Conservation (phyloP, 2,329 filamentous ascomycete genomes). For the Diaporthe ilicicola region DNA sequence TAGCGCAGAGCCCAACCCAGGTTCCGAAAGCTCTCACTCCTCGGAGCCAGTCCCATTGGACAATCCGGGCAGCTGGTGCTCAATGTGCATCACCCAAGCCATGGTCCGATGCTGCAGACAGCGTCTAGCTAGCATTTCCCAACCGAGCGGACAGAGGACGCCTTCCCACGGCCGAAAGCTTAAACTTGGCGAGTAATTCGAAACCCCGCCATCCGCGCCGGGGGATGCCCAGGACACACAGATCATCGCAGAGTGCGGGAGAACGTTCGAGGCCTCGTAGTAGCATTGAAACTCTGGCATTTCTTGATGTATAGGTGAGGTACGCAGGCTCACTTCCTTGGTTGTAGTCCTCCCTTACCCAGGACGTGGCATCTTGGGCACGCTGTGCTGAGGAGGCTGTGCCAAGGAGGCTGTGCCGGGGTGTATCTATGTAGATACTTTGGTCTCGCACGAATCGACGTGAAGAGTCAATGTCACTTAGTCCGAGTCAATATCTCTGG, state of each 20-base stretch:
- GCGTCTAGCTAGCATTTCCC: background rate
- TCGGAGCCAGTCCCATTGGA: background rate
- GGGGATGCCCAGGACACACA: slow-evolving; percentile 8
- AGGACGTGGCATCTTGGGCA: slow-evolving; percentile 6
- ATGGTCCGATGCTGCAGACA: slow-evolving; percentile 3
- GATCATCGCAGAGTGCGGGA: slow-evolving; percentile 15
- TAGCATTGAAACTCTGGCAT: slow-evolving; percentile 17
- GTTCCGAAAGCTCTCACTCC: background rate
- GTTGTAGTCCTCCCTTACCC: background rate
- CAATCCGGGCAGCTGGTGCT: background rate
- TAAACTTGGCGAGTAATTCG: slow-evolving; percentile 20
- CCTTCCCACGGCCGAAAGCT: slow-evolving; percentile 22
- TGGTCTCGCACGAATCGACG: slow-evolving; percentile 3
- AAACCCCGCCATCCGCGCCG: slow-evolving; percentile 18
- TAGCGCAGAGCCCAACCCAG: slow-evolving; percentile 4
- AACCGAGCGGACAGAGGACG: background rate
- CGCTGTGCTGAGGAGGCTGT: background rate
- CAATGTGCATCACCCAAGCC: background rate
- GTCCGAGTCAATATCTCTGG: slow-evolving; percentile 25
- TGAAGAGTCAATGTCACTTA: background rate
- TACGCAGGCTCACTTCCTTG: background rate
- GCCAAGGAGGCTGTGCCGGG: background rate
- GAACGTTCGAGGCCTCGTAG: slow-evolving; percentile 3
- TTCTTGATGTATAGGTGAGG: background rate
- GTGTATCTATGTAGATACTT: background rate